phyloP scores from a whole-genome alignment of 1,284 basidiomycete species.

The Cutaneotrichosporon dermatis region DNA sequence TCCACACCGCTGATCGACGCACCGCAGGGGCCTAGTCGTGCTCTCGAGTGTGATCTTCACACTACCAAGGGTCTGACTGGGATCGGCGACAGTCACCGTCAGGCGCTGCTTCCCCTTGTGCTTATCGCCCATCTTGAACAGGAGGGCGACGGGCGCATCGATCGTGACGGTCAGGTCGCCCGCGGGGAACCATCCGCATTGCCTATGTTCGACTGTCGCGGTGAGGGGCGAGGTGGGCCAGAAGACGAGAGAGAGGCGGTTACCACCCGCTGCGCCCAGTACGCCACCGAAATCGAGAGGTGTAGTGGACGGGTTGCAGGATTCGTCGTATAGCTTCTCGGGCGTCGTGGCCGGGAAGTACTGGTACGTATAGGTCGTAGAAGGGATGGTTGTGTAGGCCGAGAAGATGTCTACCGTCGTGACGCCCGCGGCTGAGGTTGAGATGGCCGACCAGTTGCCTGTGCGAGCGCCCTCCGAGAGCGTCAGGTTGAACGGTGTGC shows the following conservation, averaged over 20 bases:
- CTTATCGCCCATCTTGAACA: conserved; percentile 44
- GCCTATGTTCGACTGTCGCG: conserved; percentile 19
- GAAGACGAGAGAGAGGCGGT: conserved; percentile 22
- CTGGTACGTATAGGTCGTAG: conserved; percentile 54
- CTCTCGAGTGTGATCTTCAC: conserved; percentile 9
- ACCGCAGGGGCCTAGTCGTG: neutral
- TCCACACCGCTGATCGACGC: neutral
- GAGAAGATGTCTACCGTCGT: conserved; percentile 59
- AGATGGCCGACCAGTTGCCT: conserved; percentile 62
- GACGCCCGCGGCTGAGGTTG: conserved; percentile 57
- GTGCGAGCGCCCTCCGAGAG: conserved; percentile 54
- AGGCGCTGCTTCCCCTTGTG: conserved; percentile 17
- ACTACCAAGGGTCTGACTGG: conserved; percentile 48
- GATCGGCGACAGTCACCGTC: conserved; percentile 58
- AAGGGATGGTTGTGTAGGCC: conserved; percentile 50
- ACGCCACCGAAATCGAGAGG: conserved; percentile 13
- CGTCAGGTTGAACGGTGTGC: conserved; percentile 42
- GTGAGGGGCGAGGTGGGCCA: conserved; percentile 12
- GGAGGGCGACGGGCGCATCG: conserved; percentile 51
- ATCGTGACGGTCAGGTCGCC: conserved; percentile 50
- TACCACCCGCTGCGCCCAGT: conserved; percentile 15
- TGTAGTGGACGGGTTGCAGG: conserved; percentile 9
- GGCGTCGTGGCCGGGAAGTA: conserved; percentile 53
- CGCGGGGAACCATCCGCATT: conserved; percentile 18
- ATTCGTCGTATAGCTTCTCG: conserved; percentile 9